Base-by-base conservation (phyloP, 1,284 basidiomycete species). In the Blastosporella zonata region DNA sequence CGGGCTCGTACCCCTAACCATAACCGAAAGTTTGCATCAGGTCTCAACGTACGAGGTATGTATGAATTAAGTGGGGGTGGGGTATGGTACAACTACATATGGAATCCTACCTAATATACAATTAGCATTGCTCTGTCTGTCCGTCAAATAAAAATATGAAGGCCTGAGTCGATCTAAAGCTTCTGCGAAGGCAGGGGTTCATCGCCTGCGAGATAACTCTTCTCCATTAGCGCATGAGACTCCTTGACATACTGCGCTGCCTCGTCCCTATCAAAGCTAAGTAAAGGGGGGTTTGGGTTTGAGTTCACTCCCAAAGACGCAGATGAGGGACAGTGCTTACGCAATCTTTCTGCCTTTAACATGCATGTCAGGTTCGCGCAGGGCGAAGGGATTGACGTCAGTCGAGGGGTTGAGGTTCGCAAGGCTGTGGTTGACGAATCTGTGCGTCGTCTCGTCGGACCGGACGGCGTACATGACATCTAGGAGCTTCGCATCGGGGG, bases 391-490 rank as follows among this genome's bases (percentile, higher is more conserved):
- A 63, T 95, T 97, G 55, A 93, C 81, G 64, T 97, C 94, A 34
- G 77, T 81, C 36, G 76, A 67, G 23, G 77, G 74, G 56, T 92
- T 73, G 42, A 97, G 74, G 66, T 93, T 93, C 8, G 93, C 93
- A 18, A 97, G 73, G 51, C 87, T 91, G 69, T 97, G 93, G 67
- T 97, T 95, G 54, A 93, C 91, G 60, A 93, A 96, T 49, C 94
- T 78, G 62, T 97, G 94, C 0, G 90, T 93, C 2, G 87, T 84
- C 66, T 98, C 96, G 67, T 99, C 96, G 10, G 92, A 93, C 81
- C 59, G 80, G 15, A 99, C 90, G 12, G 91, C 93, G 59, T 90
- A 87, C 49, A 97, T 75, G 40, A 97, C 88, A 60, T 97, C 95
- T 20, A 91, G 72, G 52, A 97, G 70, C 59, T 81, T 92, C 0